Percentiles rank a stretch among this genome's conserved stretches.
Conservation (phyloP, 2,329 filamentous ascomycete species). For the Cordyceps militaris region DNA sequence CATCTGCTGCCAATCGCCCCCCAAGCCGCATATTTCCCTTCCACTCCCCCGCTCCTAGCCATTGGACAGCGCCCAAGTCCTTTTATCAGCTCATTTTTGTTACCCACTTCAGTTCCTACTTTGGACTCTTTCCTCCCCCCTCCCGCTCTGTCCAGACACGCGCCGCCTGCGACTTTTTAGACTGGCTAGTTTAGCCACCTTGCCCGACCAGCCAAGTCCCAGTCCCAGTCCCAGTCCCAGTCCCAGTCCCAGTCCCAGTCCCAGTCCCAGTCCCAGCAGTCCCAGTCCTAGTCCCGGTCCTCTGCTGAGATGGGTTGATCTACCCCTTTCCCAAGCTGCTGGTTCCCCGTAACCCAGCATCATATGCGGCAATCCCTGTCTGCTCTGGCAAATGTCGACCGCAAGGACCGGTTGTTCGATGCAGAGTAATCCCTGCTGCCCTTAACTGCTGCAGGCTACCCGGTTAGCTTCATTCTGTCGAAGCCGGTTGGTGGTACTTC, state of each 20-base stretch:
- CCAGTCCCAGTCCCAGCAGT: background rate
- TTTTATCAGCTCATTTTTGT: constrained; percentile 14
- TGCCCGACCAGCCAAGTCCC: background rate
- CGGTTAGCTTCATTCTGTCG: background rate
- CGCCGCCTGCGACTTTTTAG: background rate
- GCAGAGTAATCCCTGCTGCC: constrained; percentile 8
- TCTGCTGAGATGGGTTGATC: background rate
- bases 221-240: background rate
- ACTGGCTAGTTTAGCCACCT: background rate
- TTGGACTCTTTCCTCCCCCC: constrained; percentile 6
- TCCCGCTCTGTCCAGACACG: background rate
- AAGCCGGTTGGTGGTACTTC: constrained; percentile 13
- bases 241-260: background rate
- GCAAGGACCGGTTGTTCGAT: constrained; percentile 10
- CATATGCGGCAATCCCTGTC: constrained; percentile 4
- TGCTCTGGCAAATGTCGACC: background rate
- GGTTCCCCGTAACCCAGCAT: background rate
- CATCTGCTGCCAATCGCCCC: constrained; percentile 10
- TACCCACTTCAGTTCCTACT: constrained; percentile 12
- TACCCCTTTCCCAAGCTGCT: constrained; percentile 2
- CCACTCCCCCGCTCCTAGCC: constrained; percentile 9
- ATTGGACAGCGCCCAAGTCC: constrained; percentile 6
- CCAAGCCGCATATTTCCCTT: constrained; percentile 6
- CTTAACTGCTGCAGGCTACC: background rate
- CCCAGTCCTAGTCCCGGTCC: background rate